Percentiles rank a stretch among this genome's conserved stretches.
Conservation (phyloP, 768 basidiomycete species). For the Russula virescens region DNA sequence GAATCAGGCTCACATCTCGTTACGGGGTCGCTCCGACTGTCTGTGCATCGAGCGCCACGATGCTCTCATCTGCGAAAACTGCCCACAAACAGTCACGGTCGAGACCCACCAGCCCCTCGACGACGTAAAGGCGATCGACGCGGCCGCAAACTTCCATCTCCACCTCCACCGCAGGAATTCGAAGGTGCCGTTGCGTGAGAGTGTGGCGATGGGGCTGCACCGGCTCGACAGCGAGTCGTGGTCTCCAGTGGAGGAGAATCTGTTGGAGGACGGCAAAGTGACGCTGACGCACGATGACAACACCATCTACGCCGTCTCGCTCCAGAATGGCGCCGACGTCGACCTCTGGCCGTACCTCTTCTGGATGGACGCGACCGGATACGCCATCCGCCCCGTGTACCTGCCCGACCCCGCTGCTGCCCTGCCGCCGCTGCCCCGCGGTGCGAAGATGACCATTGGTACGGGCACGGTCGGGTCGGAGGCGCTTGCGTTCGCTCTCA, state of each 20-base stretch:
- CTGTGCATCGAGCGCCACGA: slow-evolving; percentile 44
- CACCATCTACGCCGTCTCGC: slow-evolving; percentile 42
- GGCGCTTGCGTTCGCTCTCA: slow-evolving; percentile 41
- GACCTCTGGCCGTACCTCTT: slow-evolving; percentile 61
- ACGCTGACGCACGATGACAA: slow-evolving; percentile 38
- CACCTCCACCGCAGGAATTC: slow-evolving; percentile 51
- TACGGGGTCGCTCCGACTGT: slow-evolving; percentile 38
- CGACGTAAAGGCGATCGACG: slow-evolving; percentile 41
- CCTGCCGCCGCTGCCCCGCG: slow-evolving; percentile 41
- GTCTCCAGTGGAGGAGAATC: slow-evolving; percentile 40
- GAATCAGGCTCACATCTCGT: slow-evolving; percentile 46
- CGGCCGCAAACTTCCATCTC: slow-evolving; percentile 54
- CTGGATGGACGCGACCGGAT: slow-evolving; percentile 53
- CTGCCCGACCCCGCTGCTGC: slow-evolving; percentile 38
- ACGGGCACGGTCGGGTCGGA: slow-evolving; percentile 41
- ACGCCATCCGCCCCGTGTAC: slow-evolving; percentile 51
- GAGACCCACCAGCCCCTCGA: slow-evolving; percentile 31
- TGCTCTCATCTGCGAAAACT: slow-evolving; percentile 35
- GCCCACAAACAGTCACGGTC: slow-evolving; percentile 36
- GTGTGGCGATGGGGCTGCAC: slow-evolving; percentile 50
- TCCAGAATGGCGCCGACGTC: slow-evolving; percentile 45
- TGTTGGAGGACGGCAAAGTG: slow-evolving; percentile 45
- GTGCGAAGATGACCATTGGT: slow-evolving; percentile 38
- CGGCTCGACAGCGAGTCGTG: slow-evolving; percentile 42
- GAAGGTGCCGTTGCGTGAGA: slow-evolving; percentile 39